Evolutionary conservation across 2,329 filamentous ascomycete genomes (phyloP).

Genomic region (Karstenula rhodostoma): DNA sequence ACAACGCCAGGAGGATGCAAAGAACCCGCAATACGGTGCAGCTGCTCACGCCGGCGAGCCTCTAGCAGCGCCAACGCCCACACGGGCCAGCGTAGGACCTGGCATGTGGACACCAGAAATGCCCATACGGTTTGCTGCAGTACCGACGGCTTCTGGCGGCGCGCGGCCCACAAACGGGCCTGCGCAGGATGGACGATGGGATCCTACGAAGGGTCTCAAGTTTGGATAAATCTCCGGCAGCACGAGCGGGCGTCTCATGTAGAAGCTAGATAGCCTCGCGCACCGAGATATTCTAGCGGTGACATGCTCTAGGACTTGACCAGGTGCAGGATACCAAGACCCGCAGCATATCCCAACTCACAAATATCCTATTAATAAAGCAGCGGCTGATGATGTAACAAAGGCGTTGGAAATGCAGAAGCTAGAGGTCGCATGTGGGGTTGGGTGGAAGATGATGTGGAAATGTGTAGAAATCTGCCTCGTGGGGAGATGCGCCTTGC

Average conservation of each 20-base stretch:
- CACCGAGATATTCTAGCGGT: background rate
- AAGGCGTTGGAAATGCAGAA: constrained; percentile 16
- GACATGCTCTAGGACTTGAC: background rate
- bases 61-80: constrained; percentile 59
- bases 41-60: constrained; percentile 59
- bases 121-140: constrained; percentile 77
- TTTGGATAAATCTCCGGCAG: constrained; percentile 40
- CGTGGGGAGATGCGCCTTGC: constrained; percentile 32
- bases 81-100: constrained; percentile 47
- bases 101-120: constrained; percentile 81
- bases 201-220: constrained; percentile 49
- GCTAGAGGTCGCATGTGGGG: constrained; percentile 14
- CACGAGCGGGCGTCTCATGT: constrained; percentile 2
- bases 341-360: background rate
- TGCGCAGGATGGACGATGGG: constrained; percentile 50
- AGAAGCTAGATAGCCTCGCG: constrained; percentile 9
- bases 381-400: constrained; percentile 21
- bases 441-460: constrained; percentile 8
- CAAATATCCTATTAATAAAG: constrained; percentile 23
- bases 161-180: constrained; percentile 43
- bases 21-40: constrained; percentile 66
- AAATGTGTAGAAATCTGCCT: constrained; percentile 34
- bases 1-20: constrained; percentile 58
- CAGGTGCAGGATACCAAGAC: background rate
- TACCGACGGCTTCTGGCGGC: constrained; percentile 41